These are phyloP conservation scores for Euphorbia schlechtendalii DNA, from an alignment of 441 rosid species.

Conservation along the genomic window DNA sequence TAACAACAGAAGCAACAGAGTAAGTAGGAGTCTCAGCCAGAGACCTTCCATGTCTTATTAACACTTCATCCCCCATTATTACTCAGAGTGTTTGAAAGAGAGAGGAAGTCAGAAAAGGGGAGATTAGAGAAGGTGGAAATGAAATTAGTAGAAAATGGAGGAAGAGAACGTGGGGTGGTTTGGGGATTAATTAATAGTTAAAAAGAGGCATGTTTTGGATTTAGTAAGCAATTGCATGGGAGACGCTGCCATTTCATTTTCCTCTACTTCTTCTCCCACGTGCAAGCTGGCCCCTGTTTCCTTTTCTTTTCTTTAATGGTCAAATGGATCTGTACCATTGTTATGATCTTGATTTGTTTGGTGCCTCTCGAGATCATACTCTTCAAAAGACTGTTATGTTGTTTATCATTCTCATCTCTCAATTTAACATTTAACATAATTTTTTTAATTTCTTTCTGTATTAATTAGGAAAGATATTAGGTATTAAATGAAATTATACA, in stretches of 20 bases:
- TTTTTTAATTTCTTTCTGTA: no score
- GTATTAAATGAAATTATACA: no score
- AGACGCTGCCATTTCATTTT: slow-evolving; percentile 16
- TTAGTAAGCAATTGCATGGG: slow-evolving; percentile 26
- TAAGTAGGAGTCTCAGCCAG: slow-evolving; percentile 93
- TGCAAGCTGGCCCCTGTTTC: slow-evolving; percentile 11
- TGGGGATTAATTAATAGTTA: slow-evolving; percentile 13
- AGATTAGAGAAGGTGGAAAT: not conserved
- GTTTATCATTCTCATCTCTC: no score
- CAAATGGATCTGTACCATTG: no score
- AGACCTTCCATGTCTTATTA: slow-evolving; percentile 63
- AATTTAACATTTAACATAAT: no score
- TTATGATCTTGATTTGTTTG: no score
- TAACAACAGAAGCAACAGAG: slow-evolving; percentile 76
- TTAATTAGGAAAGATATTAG: no score
- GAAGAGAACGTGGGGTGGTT: slow-evolving; percentile 23
- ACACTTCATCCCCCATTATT: slow-evolving; percentile 32
- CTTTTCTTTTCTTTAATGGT: not conserved
- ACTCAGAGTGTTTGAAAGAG: no score
- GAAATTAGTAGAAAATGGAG: not conserved
- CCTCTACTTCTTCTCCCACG: not conserved
- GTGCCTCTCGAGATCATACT: no score
- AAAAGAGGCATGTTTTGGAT: slow-evolving; percentile 16
- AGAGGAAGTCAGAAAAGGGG: slow-evolving; percentile 12
- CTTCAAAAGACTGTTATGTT: no score